phyloP scores from a whole-genome alignment of 257 asterid species.

The Solanum arcanum region DNA sequence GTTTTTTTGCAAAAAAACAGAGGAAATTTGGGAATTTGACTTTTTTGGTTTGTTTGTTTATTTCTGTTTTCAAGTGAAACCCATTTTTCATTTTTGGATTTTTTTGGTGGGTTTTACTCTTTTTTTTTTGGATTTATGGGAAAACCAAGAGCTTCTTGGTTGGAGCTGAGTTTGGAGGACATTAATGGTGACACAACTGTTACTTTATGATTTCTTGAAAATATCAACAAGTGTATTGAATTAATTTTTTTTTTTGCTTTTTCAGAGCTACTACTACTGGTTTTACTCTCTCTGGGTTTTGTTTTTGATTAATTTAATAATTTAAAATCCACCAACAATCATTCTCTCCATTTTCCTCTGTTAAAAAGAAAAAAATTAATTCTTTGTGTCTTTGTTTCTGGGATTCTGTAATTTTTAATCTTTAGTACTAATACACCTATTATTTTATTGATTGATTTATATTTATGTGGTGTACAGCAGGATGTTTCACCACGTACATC shows the following conservation, averaged over 20 bases:
- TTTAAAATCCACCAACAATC: not conserved
- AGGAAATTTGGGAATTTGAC: not conserved
- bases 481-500: slow-evolving; percentile 98
- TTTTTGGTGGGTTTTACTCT: slow-evolving; percentile 1
- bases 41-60: not conserved
- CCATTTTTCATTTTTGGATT: not conserved
- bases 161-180: slow-evolving; percentile 2
- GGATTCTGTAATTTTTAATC: not conserved
- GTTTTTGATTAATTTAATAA: not conserved
- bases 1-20: not conserved
- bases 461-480: slow-evolving; percentile 44
- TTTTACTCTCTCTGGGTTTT: not conserved
- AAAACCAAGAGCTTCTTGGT: slow-evolving; percentile 34
- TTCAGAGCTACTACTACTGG: not conserved
- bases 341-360: slow-evolving; percentile 3
- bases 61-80: not conserved
- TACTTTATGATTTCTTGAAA: slow-evolving; percentile 22
- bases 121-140: slow-evolving; percentile 5
- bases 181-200: slow-evolving; percentile 13
- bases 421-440: not conserved
- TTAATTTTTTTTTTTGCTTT: not conserved
- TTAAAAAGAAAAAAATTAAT: not conserved
- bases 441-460: not conserved
- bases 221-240: not conserved
- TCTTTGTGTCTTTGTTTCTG: not conserved